Evolutionary conservation across 2,329 filamentous ascomycete genomes (phyloP).

Genomic region (Pseudofabraea citricarpa): DNA sequence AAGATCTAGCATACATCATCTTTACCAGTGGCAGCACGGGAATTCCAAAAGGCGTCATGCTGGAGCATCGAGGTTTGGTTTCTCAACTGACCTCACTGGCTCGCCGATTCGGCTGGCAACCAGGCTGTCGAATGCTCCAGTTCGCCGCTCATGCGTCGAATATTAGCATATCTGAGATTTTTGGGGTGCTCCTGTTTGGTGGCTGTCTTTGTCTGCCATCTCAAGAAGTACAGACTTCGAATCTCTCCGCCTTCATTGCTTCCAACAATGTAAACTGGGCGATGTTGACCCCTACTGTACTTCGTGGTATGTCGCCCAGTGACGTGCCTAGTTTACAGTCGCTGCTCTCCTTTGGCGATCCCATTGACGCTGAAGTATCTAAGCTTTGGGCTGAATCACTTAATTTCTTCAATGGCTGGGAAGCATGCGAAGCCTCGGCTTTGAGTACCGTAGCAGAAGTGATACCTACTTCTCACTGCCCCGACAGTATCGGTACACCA

Average conservation of each 20-base stretch:
- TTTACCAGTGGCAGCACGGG: conserved; percentile 7
- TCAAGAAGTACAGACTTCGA: conserved; percentile 2
- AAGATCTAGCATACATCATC: not conserved
- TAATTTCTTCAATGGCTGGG: no score
- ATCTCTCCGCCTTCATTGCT: conserved; percentile 2
- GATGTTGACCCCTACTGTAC: conserved; percentile 5
- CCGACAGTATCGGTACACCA: no score
- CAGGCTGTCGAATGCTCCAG: not conserved
- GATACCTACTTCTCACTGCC: no score
- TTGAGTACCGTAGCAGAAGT: no score
- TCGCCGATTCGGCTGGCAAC: not conserved
- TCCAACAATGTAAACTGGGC: conserved; percentile 2
- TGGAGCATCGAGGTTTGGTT: not conserved
- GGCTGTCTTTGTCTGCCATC: conserved; percentile 5
- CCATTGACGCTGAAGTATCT: no score
- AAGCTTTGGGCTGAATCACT: no score
- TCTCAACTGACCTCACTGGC: not conserved
- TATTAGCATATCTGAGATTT: not conserved
- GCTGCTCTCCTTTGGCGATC: no score
- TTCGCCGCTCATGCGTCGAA: conserved; percentile 3
- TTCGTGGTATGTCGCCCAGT: not conserved
- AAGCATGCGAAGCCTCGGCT: no score
- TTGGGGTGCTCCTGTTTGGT: not conserved
- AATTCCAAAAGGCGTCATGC: conserved; percentile 4
- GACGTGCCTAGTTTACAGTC: conserved; percentile 1